Evolutionary conservation across 2,329 filamentous ascomycete species (phyloP).

Genomic region (Alternaria sp.): DNA sequence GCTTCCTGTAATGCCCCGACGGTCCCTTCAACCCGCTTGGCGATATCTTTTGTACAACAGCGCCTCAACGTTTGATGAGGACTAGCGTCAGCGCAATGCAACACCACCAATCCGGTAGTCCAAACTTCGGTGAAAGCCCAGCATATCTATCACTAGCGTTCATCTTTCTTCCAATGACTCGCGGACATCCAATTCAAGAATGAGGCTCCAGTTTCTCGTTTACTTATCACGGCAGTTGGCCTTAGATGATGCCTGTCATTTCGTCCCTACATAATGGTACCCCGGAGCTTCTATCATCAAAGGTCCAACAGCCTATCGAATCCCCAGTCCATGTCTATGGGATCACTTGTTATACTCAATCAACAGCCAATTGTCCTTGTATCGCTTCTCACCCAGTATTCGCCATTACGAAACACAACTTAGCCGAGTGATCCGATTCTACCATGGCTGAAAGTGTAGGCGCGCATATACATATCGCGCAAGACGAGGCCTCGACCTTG

Average conservation of each 20-base stretch:
- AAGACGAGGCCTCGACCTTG: slow-evolving; percentile 11
- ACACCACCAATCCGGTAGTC: slow-evolving; percentile 29
- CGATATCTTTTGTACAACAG: slow-evolving; percentile 44
- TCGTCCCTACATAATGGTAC: slow-evolving; percentile 2
- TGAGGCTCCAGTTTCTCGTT: slow-evolving; percentile 34
- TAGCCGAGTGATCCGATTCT: background rate
- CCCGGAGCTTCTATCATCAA: background rate
- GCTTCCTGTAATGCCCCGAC: slow-evolving; percentile 33
- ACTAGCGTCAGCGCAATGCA: slow-evolving; percentile 36
- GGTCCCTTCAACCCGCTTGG: slow-evolving; percentile 36
- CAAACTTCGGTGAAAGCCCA: slow-evolving; percentile 27
- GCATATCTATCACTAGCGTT: slow-evolving; percentile 21
- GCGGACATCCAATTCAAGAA: slow-evolving; percentile 18
- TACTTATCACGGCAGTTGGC: slow-evolving; percentile 20
- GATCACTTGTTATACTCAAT: background rate
- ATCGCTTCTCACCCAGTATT: background rate
- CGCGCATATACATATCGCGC: slow-evolving; percentile 16
- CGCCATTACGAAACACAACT: background rate
- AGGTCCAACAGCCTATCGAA: background rate
- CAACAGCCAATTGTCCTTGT: background rate
- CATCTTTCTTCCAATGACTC: slow-evolving; percentile 21
- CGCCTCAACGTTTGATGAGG: slow-evolving; percentile 27
- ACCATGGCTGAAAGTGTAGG: slow-evolving; percentile 17
- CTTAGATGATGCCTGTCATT: background rate
- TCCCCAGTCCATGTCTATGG: background rate